Evolutionary conservation across 1,284 basidiomycete genomes (phyloP).

Genomic region (Thelephora terrestris): DNA sequence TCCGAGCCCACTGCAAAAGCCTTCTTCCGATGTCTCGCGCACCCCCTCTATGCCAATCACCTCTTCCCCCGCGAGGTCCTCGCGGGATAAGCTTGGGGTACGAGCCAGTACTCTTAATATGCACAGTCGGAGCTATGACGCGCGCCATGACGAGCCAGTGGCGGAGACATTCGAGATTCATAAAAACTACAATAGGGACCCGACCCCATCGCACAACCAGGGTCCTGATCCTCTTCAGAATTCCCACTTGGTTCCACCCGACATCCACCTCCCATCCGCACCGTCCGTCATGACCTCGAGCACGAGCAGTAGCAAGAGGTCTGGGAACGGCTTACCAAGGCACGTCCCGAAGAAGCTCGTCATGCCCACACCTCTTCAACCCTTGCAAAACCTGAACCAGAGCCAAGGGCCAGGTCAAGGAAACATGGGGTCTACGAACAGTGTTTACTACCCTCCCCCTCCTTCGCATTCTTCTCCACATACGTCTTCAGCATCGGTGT

Average conservation of each 20-base stretch:
- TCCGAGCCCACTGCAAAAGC: no score
- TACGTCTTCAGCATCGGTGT: neutral
- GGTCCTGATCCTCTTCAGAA: no score
- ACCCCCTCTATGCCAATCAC: no score
- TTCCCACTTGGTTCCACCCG: slow-evolving; percentile 9
- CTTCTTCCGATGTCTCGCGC: no score
- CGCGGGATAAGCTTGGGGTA: no score
- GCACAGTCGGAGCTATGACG: no score
- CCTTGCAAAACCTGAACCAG: slow-evolving; percentile 10
- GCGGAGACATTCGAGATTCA: no score
- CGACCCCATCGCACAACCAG: slow-evolving; percentile 2
- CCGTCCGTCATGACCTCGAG: slow-evolving; percentile 3
- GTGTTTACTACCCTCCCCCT: neutral
- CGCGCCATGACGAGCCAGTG: no score
- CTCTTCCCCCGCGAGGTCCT: no score
- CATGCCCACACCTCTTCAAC: slow-evolving; percentile 49
- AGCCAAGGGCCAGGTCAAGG: neutral
- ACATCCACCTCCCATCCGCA: slow-evolving; percentile 20
- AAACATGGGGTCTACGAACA: neutral
- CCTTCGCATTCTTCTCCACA: slow-evolving; percentile 4
- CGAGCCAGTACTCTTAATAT: no score
- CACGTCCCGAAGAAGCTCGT: slow-evolving; percentile 52
- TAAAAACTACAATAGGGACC: no score
- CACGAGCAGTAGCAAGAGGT: no score
- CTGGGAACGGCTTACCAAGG: slow-evolving; percentile 22